Evolutionary conservation across 495 filamentous ascomycete genomes (phyloP).

Genomic region (Talaromyces wortmannii): DNA sequence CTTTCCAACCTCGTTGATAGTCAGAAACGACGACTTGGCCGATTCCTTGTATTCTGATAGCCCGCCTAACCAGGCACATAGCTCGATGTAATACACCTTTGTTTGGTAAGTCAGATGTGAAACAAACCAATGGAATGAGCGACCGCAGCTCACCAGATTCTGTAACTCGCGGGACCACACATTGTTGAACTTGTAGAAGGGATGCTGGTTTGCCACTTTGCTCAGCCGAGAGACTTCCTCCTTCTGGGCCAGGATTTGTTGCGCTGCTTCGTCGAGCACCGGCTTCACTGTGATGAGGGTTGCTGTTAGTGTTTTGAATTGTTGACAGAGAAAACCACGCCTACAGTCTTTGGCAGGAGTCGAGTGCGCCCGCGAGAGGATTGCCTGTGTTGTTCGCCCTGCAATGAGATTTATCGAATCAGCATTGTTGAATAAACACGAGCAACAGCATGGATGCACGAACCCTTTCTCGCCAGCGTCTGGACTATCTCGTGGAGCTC

Average conservation of each 20-base stretch:
- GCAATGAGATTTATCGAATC: background rate
- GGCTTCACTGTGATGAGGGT: conserved; percentile 23
- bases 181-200: conserved; percentile 93
- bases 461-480: conserved; percentile 66
- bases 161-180: conserved; percentile 82
- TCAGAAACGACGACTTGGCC: conserved; percentile 53
- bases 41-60: conserved; percentile 35
- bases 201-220: conserved; percentile 67
- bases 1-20: conserved; percentile 78
- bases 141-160: conserved; percentile 50
- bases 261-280: conserved; percentile 34
- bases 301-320: background rate
- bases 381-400: conserved; percentile 64
- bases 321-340: conserved; percentile 14
- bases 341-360: conserved; percentile 71
- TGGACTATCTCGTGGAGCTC: conserved; percentile 76
- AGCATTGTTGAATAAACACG: background rate
- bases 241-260: conserved; percentile 34
- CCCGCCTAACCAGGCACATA: conserved; percentile 74
- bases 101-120: background rate
- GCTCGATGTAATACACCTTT: conserved; percentile 58
- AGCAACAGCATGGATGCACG: background rate
- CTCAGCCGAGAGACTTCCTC: conserved; percentile 48
- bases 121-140: background rate
- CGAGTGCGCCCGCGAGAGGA: conserved; percentile 83